These are phyloP conservation scores for Cystobasidium sp. DNA, from an alignment of 1,284 basidiomycete species.

Conservation along the genomic window DNA sequence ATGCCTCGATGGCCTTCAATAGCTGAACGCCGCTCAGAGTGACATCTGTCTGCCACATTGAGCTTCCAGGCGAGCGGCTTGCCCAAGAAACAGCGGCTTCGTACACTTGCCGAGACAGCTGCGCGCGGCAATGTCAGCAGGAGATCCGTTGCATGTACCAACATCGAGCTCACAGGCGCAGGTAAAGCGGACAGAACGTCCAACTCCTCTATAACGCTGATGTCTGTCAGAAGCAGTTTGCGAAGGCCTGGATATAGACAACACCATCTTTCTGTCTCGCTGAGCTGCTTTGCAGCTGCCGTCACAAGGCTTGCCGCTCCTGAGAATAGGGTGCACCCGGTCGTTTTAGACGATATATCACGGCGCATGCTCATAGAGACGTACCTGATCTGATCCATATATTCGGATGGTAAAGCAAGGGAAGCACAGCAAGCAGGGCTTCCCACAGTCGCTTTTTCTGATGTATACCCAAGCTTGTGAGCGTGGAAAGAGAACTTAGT, in stretches of 20 bases:
- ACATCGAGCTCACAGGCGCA: constrained; percentile 66
- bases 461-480: constrained; percentile 84
- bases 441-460: constrained; percentile 94
- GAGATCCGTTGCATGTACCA: background rate
- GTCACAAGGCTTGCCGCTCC: constrained; percentile 82
- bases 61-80: constrained; percentile 59
- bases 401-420: constrained; percentile 94
- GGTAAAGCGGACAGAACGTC: constrained; percentile 74
- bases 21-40: constrained; percentile 1
- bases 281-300: constrained; percentile 76
- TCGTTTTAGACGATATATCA: constrained; percentile 58
- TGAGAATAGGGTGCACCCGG: background rate
- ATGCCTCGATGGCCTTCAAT: constrained; percentile 5
- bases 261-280: constrained; percentile 89
- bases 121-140: constrained; percentile 43
- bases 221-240: constrained; percentile 81
- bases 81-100: constrained; percentile 88
- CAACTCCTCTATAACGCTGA: constrained; percentile 75
- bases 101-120: constrained; percentile 79
- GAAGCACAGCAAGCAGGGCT: constrained; percentile 79
- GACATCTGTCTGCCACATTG: constrained; percentile 57
- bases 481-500: constrained; percentile 76
- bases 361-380: background rate
- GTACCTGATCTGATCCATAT: constrained; percentile 85
- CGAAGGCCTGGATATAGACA: constrained; percentile 89